A percentile compares a stretch with the other conserved stretches of the same genome.
These are phyloP conservation scores for Cystofilobasidium macerans DNA, from an alignment of 768 basidiomycete genomes.

Conservation along the genomic window DNA sequence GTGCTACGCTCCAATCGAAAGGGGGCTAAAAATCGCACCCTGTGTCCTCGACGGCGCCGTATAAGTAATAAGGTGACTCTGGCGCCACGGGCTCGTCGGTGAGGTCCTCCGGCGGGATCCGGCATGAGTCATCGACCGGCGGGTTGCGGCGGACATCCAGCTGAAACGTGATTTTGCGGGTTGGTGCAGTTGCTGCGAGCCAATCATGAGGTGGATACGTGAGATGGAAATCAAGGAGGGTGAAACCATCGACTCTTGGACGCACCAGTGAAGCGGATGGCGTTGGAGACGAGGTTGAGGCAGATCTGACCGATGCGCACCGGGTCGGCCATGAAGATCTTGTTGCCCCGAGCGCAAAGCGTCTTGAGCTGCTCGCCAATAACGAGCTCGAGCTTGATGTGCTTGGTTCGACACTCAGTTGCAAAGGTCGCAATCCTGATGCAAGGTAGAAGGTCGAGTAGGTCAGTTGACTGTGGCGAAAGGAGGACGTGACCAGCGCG, in stretches of 20 bases:
- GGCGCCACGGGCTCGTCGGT: not conserved
- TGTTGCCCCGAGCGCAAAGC: conserved; percentile 28
- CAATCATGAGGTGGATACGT: not conserved
- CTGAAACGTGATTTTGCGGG: conserved; percentile 35
- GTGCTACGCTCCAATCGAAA: not conserved
- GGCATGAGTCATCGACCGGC: conserved; percentile 34
- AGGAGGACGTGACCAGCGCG: no score
- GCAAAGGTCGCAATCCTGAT: not conserved
- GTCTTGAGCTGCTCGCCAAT: conserved; percentile 31
- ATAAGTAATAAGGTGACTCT: not conserved
- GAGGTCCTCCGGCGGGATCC: conserved; percentile 30
- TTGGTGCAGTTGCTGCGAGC: conserved; percentile 13
- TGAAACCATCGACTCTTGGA: no score
- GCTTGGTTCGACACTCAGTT: conserved; percentile 31
- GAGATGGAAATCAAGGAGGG: not conserved
- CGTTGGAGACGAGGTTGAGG: conserved; percentile 38
- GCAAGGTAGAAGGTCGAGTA: no score
- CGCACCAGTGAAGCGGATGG: conserved; percentile 4
- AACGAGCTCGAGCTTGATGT: conserved; percentile 37
- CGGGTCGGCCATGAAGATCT: conserved; percentile 22
- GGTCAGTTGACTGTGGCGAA: no score
- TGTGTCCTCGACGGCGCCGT: not conserved
- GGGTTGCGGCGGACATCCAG: conserved; percentile 37
- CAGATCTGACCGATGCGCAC: conserved; percentile 19
- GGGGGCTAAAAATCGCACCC: not conserved